Percentiles rank a stretch among this genome's conserved stretches.
These are phyloP conservation scores for Dendrobium huoshanense DNA, from an alignment of 106 monocot genomes.

Conservation along the genomic window DNA sequence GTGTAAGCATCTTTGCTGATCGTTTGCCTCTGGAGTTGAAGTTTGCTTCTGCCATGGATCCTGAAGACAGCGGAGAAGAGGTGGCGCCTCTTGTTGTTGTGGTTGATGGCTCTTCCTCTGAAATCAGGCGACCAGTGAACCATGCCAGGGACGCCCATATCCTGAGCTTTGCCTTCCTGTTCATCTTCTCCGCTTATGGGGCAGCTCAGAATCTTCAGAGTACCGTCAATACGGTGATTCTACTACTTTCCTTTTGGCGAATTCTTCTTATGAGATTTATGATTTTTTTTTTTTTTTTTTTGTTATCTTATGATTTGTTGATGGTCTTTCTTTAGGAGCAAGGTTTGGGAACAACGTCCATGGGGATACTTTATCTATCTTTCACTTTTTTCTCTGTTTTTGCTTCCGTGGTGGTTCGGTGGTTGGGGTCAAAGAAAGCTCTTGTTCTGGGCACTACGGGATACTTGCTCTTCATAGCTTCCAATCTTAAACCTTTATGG, in stretches of 20 bases:
- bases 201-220: constrained; percentile 92
- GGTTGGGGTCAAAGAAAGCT: constrained; percentile 64
- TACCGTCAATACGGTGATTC: constrained; percentile 70
- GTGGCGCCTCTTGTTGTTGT: constrained; percentile 17
- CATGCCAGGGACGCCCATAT: constrained; percentile 65
- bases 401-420: constrained; percentile 60
- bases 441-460: constrained; percentile 77
- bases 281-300: neutral
- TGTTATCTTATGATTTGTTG: neutral
- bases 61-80: constrained; percentile 21
- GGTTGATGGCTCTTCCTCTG: constrained; percentile 4
- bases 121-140: constrained; percentile 4
- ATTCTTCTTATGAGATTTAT: neutral
- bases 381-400: constrained; percentile 81
- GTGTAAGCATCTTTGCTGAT: too few relatives aligned
- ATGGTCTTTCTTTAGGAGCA: constrained; percentile 33
- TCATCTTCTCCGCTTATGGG: constrained; percentile 84
- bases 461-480: constrained; percentile 85
- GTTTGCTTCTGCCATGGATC: constrained; percentile 9
- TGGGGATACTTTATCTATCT: constrained; percentile 81
- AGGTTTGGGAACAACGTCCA: constrained; percentile 66
- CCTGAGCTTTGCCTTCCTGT: constrained; percentile 68
- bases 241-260: neutral
- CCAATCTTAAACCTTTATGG: constrained; percentile 82
- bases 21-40: neutral